These are phyloP conservation scores for Agroathelia rolfsii DNA, from an alignment of 1,284 basidiomycete species.

Conservation along the genomic window DNA sequence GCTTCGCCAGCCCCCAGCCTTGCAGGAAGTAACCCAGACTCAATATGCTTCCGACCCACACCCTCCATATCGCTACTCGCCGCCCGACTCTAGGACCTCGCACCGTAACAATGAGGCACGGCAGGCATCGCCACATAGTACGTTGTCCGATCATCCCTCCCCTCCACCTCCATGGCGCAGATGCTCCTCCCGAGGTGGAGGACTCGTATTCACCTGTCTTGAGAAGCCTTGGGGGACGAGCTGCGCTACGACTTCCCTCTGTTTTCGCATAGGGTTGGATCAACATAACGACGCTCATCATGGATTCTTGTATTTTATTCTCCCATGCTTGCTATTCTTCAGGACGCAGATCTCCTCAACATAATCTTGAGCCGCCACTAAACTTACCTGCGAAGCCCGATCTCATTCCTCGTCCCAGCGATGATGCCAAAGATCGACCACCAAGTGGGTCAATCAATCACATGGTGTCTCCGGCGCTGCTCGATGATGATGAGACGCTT, in stretches of 20 bases:
- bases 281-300: constrained; percentile 47
- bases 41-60: too few species aligned
- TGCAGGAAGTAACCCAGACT: too few species aligned
- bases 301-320: constrained; percentile 32
- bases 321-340: constrained; percentile 33
- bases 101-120: constrained; percentile 30
- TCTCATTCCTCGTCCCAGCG: too few species aligned
- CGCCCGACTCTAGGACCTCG: too few species aligned
- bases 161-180: constrained; percentile 30
- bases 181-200: constrained; percentile 41
- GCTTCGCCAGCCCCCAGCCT: too few species aligned
- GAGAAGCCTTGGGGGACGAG: constrained; percentile 44
- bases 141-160: constrained; percentile 61
- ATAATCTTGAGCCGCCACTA: too few species aligned
- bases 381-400: too few species aligned
- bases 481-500: too few species aligned
- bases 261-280: constrained; percentile 35
- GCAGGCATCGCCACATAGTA: constrained; percentile 54
- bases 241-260: constrained; percentile 29
- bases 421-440: too few species aligned
- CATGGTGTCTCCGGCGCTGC: too few species aligned
- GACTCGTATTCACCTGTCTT: constrained; percentile 33
- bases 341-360: constrained; percentile 42
- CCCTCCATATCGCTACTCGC: too few species aligned
- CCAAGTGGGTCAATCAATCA: too few species aligned